phyloP scores from a whole-genome alignment of 2,329 filamentous ascomycete species.

The Nectriaceae sp. region DNA sequence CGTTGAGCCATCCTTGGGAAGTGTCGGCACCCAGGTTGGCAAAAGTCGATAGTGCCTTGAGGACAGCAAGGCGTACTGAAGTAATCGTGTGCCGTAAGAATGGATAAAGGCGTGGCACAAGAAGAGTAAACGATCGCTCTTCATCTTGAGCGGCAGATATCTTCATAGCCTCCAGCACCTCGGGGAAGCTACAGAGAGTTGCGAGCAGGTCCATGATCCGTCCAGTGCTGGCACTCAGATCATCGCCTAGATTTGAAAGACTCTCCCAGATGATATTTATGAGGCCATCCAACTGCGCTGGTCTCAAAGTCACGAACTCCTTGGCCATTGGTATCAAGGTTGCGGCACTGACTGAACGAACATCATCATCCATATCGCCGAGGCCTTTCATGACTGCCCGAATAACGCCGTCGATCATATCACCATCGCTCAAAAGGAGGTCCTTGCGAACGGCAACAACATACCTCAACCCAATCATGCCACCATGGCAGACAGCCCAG shows the following conservation, averaged over 20 bases:
- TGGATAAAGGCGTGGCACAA: slow-evolving; percentile 92
- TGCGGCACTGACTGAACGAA: slow-evolving; percentile 95
- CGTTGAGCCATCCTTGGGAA: slow-evolving; percentile 91
- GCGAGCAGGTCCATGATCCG: slow-evolving; percentile 98
- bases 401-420: slow-evolving; percentile 91
- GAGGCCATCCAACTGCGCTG: slow-evolving; percentile 73
- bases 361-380: slow-evolving; percentile 89
- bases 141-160: slow-evolving; percentile 79
- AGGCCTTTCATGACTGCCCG: slow-evolving; percentile 93
- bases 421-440: slow-evolving; percentile 77
- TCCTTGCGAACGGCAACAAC: slow-evolving; percentile 95
- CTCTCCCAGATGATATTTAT: slow-evolving; percentile 98
- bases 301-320: slow-evolving; percentile 87
- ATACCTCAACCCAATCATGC: slow-evolving; percentile 95
- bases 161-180: slow-evolving; percentile 94
- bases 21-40: slow-evolving; percentile 77
- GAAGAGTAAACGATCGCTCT: slow-evolving; percentile 85
- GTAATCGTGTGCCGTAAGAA: slow-evolving; percentile 97
- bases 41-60: slow-evolving; percentile 92
- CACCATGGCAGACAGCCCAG: slow-evolving; percentile 96
- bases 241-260: slow-evolving; percentile 93
- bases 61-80: slow-evolving; percentile 87
- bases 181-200: slow-evolving; percentile 90
- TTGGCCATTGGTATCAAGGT: slow-evolving; percentile 94
- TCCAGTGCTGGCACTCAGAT: slow-evolving; percentile 94